phyloP scores from a whole-genome alignment of 2,329 filamentous ascomycete genomes.

The Sordariomycetes sp. region DNA sequence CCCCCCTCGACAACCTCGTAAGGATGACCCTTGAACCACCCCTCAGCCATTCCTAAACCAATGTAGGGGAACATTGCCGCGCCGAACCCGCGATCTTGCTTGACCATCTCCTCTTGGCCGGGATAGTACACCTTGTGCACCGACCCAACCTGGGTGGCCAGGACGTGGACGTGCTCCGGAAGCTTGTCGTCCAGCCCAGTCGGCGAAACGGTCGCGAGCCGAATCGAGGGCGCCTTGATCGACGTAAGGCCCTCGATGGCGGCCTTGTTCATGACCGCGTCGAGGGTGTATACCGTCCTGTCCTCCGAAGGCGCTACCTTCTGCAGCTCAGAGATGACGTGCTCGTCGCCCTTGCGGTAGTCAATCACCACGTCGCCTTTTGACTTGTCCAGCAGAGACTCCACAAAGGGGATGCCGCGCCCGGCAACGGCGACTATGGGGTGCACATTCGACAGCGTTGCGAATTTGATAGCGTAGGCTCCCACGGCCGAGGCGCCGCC shows the following conservation, averaged over 20 bases:
- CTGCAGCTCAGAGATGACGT: not conserved
- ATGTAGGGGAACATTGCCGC: not conserved
- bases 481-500: slow-evolving; percentile 44
- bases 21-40: slow-evolving; percentile 1
- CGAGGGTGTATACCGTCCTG: not conserved
- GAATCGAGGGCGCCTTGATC: not conserved
- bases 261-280: not conserved
- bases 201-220: not conserved
- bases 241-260: not conserved
- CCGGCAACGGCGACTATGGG: slow-evolving; percentile 50
- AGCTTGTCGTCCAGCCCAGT: not conserved
- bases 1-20: not conserved
- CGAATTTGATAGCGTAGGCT: slow-evolving; percentile 47
- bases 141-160: not conserved
- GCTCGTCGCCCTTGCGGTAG: slow-evolving; percentile 9
- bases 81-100: not conserved
- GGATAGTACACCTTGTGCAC: not conserved
- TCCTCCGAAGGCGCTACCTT: not conserved
- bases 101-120: not conserved
- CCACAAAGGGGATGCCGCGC: slow-evolving; percentile 7
- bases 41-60: not conserved
- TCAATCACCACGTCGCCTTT: slow-evolving; percentile 12
- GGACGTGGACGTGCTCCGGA: not conserved
- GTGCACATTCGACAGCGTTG: slow-evolving; percentile 39
- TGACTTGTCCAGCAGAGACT: slow-evolving; percentile 7